Evolutionary conservation across 2,329 filamentous ascomycete genomes (phyloP).

Genomic region (Verticillium klebahnii): DNA sequence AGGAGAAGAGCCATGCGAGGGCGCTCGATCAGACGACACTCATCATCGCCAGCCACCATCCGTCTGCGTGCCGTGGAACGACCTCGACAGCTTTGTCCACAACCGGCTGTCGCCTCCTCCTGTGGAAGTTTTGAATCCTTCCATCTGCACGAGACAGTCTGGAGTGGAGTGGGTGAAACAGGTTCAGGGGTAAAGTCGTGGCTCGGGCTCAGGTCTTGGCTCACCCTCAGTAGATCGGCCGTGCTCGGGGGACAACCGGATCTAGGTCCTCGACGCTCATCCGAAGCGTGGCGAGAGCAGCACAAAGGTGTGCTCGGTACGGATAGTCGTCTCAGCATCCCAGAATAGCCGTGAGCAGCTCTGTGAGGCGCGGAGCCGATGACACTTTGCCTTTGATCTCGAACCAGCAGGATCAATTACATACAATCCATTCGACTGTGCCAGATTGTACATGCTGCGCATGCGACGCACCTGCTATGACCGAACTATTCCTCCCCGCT

Average conservation of each 20-base stretch:
- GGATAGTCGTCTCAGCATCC: background rate
- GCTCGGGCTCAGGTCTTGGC: background rate
- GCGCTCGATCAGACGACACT: background rate
- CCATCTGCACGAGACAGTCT: background rate
- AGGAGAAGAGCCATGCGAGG: background rate
- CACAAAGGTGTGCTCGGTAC: background rate
- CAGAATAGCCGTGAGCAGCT: background rate
- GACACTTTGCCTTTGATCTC: background rate
- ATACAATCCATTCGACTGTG: background rate
- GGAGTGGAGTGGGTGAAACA: background rate
- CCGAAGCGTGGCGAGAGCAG: too few species aligned
- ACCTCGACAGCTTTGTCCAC: background rate
- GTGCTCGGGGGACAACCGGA: background rate
- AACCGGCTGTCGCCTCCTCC: background rate
- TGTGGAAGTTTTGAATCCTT: background rate
- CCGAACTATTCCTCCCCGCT: background rate
- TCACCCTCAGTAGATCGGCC: background rate
- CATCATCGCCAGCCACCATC: background rate
- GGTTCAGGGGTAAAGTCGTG: background rate
- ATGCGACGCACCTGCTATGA: background rate
- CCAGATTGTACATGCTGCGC: background rate
- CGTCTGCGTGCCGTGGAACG: background rate
- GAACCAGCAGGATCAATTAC: background rate
- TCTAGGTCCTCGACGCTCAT: background rate
- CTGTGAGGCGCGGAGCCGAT: background rate